A percentile compares a stretch with the other conserved stretches of the same genome.
phyloP scores from a whole-genome alignment of 2,329 filamentous ascomycete species.

The Aspergillus versicolor region DNA sequence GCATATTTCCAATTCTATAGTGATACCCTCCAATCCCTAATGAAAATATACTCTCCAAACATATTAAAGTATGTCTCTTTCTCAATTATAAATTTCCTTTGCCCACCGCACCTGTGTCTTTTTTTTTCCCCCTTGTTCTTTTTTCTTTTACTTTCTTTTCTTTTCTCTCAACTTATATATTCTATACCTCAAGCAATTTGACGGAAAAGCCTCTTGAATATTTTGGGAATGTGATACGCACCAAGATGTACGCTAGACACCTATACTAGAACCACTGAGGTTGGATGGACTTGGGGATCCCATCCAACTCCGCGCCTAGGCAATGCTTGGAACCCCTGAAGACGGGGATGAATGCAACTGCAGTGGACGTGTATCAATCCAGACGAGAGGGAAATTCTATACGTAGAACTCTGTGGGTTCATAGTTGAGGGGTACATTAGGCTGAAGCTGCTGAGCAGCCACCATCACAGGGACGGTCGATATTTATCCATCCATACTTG shows the following conservation, averaged over 20 bases:
- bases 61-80: neutral
- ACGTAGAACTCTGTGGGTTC: neutral
- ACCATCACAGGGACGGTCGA: too few species aligned
- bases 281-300: neutral
- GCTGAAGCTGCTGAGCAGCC: neutral
- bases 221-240: neutral
- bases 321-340: neutral
- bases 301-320: neutral
- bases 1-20: neutral
- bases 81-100: neutral
- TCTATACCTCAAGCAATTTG: too few species aligned
- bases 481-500: too few species aligned
- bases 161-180: too few species aligned
- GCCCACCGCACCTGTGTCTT: neutral
- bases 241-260: neutral
- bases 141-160: neutral
- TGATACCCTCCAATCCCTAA: constrained; percentile 8
- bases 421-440: neutral
- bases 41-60: neutral
- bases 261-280: neutral
- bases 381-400: neutral
- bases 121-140: neutral
- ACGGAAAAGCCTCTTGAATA: neutral
- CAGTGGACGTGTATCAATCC: neutral
- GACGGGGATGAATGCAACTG: neutral